Conservation (phyloP, 1,284 basidiomycete genomes). For the Melampsora americana region DNA sequence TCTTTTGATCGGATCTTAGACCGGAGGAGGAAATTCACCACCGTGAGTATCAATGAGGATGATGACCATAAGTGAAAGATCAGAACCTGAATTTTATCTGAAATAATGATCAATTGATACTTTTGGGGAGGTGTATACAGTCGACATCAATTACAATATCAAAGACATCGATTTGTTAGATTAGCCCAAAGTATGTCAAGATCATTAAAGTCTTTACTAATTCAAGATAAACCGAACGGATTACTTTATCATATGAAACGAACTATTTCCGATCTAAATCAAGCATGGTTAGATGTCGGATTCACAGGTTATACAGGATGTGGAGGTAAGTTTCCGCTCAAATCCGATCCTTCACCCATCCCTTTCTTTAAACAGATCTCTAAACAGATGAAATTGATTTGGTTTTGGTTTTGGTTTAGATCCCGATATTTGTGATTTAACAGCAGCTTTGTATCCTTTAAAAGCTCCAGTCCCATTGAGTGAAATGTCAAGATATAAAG, state of each 20-base stretch:
- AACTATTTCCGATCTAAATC: constrained; percentile 35
- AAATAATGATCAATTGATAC: not conserved
- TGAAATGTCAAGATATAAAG: constrained; percentile 42
- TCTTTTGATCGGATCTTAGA: constrained; percentile 13
- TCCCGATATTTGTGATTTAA: constrained; percentile 30
- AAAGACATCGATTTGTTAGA: constrained; percentile 42
- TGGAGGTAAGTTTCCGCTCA: constrained; percentile 20
- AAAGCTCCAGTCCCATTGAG: constrained; percentile 37
- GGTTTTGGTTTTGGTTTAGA: not conserved
- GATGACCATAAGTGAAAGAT: constrained; percentile 30
- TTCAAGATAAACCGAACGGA: constrained; percentile 12
- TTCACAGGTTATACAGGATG: constrained; percentile 43
- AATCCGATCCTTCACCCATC: not conserved
- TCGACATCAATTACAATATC: constrained; percentile 41
- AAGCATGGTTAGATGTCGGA: constrained; percentile 41
- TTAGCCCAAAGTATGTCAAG: constrained; percentile 33
- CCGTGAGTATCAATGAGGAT: no score
- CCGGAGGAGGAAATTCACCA: constrained; percentile 43
- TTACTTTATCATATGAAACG: constrained; percentile 32
- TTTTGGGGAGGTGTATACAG: not conserved
- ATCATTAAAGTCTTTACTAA: constrained; percentile 24
- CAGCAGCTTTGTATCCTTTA: constrained; percentile 29
- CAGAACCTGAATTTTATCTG: not conserved
- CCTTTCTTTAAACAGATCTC: no score
- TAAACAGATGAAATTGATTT: not conserved